phyloP scores from a whole-genome alignment of 1,284 basidiomycete species.

The Vanrija humicola region DNA sequence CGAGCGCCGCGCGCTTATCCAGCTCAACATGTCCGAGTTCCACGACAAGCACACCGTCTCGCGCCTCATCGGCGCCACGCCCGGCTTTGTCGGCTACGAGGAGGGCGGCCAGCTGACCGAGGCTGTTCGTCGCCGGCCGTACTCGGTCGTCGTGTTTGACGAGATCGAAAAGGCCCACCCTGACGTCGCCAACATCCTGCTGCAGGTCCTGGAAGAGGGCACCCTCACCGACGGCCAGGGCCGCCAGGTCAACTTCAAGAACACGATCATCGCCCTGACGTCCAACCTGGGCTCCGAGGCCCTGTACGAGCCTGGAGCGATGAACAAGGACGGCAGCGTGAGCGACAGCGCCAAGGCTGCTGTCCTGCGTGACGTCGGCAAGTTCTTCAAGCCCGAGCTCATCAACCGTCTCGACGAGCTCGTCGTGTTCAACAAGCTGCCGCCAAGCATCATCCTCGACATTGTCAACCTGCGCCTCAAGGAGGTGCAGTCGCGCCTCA shows the following conservation, averaged over 20 bases:
- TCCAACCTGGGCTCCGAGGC: conserved; percentile 80
- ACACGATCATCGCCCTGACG: conserved; percentile 88
- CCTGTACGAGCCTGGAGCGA: conserved; percentile 66
- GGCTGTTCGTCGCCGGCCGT: conserved; percentile 70
- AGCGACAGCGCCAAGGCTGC: conserved; percentile 60
- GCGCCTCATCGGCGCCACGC: conserved; percentile 81
- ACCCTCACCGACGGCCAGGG: conserved; percentile 65
- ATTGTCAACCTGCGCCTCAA: conserved; percentile 71
- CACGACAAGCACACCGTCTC: conserved; percentile 88
- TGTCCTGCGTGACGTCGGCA: conserved; percentile 70
- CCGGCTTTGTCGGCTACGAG: conserved; percentile 90
- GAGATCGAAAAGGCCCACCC: conserved; percentile 89
- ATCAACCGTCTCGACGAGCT: conserved; percentile 84
- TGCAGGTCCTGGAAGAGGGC: conserved; percentile 92
- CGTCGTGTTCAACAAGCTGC: conserved; percentile 84
- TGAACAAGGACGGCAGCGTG: conserved; percentile 63
- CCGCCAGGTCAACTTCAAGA: conserved; percentile 54
- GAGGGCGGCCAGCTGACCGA: conserved; percentile 79
- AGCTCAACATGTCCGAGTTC: conserved; percentile 90
- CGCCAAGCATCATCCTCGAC: conserved; percentile 64
- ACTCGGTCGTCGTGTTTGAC: conserved; percentile 55
- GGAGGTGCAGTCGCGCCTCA: conserved; percentile 68
- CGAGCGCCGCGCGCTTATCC: conserved; percentile 76
- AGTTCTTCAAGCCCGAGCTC: conserved; percentile 84
- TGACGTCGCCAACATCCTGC: conserved; percentile 83